phyloP scores from a whole-genome alignment of 2,329 filamentous ascomycete genomes.

The Sporothrix protearum region DNA sequence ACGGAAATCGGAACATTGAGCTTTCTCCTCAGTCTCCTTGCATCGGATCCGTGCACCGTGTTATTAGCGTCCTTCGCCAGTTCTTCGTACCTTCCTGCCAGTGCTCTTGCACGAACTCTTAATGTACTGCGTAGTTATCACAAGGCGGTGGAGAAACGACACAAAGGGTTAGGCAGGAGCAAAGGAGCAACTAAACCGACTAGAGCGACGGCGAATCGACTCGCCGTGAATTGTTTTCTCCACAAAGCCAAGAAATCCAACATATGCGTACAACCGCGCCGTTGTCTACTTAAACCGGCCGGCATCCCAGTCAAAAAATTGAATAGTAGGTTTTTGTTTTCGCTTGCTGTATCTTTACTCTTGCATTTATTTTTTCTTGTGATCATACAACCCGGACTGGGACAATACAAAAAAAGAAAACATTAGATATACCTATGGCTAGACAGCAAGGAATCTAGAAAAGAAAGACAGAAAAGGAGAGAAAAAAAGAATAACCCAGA shows the following conservation, averaged over 20 bases:
- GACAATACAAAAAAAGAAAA: neutral
- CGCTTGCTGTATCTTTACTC: neutral
- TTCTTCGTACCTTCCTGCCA: neutral
- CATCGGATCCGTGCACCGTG: neutral
- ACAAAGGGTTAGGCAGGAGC: neutral
- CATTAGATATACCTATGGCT: constrained; percentile 21
- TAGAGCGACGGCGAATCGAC: neutral
- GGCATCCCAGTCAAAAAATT: neutral
- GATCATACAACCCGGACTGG: neutral
- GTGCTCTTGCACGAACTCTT: neutral
- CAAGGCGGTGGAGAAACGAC: neutral
- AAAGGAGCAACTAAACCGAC: neutral
- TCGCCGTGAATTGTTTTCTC: constrained; percentile 9
- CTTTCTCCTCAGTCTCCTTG: neutral
- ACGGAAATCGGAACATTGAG: neutral
- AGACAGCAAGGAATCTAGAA: constrained; percentile 22
- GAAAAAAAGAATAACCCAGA: constrained; percentile 8
- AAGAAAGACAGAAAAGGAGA: neutral
- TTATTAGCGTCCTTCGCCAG: neutral
- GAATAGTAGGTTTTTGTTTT: neutral
- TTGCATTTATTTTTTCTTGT: neutral
- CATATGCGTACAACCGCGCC: neutral
- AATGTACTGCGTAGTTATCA: neutral
- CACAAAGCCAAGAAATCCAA: constrained; percentile 8
- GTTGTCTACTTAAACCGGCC: constrained; percentile 12